Evolutionary conservation across 129 eudicot species (phyloP), one percentile per base, ranked within the genome.

Genomic region (Flaveria sonorensis): DNA sequence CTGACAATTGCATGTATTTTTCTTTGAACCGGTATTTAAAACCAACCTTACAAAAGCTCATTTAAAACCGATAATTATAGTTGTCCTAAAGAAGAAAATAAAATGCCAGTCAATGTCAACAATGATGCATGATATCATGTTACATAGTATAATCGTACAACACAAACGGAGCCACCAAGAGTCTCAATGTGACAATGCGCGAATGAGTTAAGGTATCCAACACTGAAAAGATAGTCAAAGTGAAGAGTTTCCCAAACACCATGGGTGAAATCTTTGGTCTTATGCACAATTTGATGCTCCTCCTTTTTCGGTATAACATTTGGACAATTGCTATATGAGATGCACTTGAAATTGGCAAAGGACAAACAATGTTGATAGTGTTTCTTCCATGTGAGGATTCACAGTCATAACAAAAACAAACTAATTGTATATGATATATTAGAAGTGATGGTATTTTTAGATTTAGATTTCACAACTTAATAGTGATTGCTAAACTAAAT

Each of bases 321-420:
- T 71, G 79, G 85, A 78, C 81, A 75, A 78, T 73, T 66, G 86
- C 82, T 66, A 32, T 21, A 24, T 67, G 79, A 51, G 71, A 59
- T 61, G 72, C 76, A 48, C 46, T 67, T 50, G 24, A 60, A 79
- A 74, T 73, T 69, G 59, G 71, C 78, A 52, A 79, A 76, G 78
- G 81, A 85, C 86, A 85, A 55, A 63, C 67, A 68, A 71, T 75
- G 81, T 83, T 82, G 88, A 81, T 74, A 46, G 75, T 78, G 74
- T 77, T 77, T 78, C 83, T 73, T 65, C 71, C 84, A 85, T 81
- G 88, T 77, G 88, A 75, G 63, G 82, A 64, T 47, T 75, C 79
- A 55, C 72, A 50, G 74, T 72, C 73, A 32, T 6, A 32, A 4
- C 39, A 32, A 32, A 32, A 32, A 6, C 39, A 32, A 32, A 32